Evolutionary conservation across 1,284 basidiomycete genomes (phyloP).

Genomic region (Ganoderma leucocontextum): DNA sequence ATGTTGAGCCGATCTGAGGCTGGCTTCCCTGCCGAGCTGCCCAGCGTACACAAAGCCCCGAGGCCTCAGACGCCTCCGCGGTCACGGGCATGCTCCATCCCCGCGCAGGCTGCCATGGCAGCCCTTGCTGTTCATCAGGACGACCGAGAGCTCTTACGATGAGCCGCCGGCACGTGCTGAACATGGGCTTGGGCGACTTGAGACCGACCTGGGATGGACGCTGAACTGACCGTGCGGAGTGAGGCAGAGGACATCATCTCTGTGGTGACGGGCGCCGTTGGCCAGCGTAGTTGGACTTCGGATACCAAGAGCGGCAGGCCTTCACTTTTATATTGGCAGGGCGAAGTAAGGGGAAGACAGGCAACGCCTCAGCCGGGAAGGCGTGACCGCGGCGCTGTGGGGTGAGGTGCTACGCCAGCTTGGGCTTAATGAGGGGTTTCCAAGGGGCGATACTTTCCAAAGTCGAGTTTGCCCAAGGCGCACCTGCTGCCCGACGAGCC

Average conservation of each 20-base stretch:
- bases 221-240: conserved; percentile 68
- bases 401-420: conserved; percentile 41
- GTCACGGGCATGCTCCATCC: conserved; percentile 51
- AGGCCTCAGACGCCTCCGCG: conserved; percentile 58
- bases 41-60: conserved; percentile 70
- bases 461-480: conserved; percentile 64
- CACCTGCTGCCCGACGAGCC: conserved; percentile 65
- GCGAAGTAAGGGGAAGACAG: too few relatives aligned
- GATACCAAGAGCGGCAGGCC: too few relatives aligned
- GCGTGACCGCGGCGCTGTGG: too few relatives aligned
- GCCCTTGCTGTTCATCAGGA: conserved; percentile 39
- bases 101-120: conserved; percentile 37
- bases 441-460: conserved; percentile 57
- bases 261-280: too few relatives aligned
- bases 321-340: too few relatives aligned
- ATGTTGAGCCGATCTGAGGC: conserved; percentile 79
- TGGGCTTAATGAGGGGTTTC: conserved; percentile 40
- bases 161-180: conserved; percentile 50
- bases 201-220: conserved; percentile 45
- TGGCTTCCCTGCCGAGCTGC: conserved; percentile 55
- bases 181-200: conserved; percentile 49
- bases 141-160: conserved; percentile 49
- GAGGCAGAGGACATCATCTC: too few relatives aligned
- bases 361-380: too few relatives aligned
- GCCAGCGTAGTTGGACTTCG: too few relatives aligned